Percentiles rank a stretch among this genome's conserved stretches.
phyloP scores from a whole-genome alignment of 2,329 filamentous ascomycete genomes.

The Alternaria rosae region DNA sequence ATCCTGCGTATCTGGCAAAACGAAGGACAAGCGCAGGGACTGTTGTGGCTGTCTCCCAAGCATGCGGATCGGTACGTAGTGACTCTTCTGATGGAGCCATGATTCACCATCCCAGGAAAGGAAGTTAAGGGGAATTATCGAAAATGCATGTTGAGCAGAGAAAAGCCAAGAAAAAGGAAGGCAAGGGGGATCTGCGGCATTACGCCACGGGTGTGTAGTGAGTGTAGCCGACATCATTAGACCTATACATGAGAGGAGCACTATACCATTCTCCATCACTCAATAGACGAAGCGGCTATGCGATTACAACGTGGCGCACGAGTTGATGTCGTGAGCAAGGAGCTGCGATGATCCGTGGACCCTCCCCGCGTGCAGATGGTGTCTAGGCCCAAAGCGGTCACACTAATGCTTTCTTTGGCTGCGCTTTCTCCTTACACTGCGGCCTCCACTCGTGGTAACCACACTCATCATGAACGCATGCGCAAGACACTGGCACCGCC shows the following conservation, averaged over 20 bases:
- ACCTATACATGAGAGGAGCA: not conserved
- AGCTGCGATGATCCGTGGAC: not conserved
- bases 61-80: constrained; percentile 8
- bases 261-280: not conserved
- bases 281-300: not conserved
- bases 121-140: constrained; percentile 2
- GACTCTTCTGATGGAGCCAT: constrained; percentile 2
- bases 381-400: not conserved
- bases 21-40: constrained; percentile 9
- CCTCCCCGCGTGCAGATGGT: not conserved
- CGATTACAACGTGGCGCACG: not conserved
- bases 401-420: constrained; percentile 5
- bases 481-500: not conserved
- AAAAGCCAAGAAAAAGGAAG: constrained; percentile 11
- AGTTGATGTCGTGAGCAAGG: constrained; percentile 3
- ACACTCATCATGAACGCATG: constrained; percentile 1
- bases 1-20: constrained; percentile 2
- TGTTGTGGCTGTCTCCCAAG: constrained; percentile 1
- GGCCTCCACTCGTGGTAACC: not conserved
- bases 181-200: constrained; percentile 3
- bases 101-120: constrained; percentile 6
- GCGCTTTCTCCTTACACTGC: not conserved
- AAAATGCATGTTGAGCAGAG: constrained; percentile 1
- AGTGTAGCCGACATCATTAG: not conserved
- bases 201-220: not conserved